These are phyloP conservation scores for Gloeopeniophorella convolvens DNA, from an alignment of 768 basidiomycete genomes.

Conservation along the genomic window DNA sequence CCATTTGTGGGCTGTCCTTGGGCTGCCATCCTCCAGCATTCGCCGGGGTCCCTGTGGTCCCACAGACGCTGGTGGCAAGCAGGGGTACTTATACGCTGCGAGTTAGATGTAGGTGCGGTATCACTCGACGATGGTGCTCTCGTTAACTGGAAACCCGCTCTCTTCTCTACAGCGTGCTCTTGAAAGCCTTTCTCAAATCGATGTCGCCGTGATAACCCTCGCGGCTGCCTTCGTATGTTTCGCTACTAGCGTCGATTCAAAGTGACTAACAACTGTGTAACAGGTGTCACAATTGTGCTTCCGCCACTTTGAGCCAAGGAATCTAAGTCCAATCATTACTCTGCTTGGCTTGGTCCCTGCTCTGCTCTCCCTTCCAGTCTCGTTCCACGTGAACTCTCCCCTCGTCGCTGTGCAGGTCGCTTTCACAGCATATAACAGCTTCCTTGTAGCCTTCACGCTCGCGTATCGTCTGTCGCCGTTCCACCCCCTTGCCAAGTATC, in stretches of 20 bases:
- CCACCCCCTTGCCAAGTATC: slow-evolving; percentile 46
- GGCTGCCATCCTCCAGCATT: too few relatives aligned
- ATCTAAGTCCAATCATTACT: background rate
- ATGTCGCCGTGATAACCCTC: background rate
- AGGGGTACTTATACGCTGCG: too few relatives aligned
- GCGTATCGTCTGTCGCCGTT: slow-evolving; percentile 45
- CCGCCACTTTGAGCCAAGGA: slow-evolving; percentile 6
- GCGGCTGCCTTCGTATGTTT: slow-evolving; percentile 1
- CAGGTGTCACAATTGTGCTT: slow-evolving; percentile 5
- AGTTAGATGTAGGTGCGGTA: too few relatives aligned
- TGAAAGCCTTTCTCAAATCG: background rate
- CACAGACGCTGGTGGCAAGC: too few relatives aligned
- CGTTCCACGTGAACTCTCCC: background rate
- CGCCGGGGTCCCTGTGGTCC: too few relatives aligned
- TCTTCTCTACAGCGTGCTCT: background rate
- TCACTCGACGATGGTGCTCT: background rate
- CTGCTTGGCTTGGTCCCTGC: slow-evolving; percentile 4
- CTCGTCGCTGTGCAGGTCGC: slow-evolving; percentile 1
- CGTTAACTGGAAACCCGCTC: background rate
- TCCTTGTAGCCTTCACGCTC: slow-evolving; percentile 15
- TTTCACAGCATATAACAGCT: background rate
- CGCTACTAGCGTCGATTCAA: too few relatives aligned
- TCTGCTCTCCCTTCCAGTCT: slow-evolving; percentile 6
- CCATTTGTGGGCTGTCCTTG: too few relatives aligned
- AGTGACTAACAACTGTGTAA: background rate